A percentile compares a stretch with the other conserved stretches of the same genome.
Conservation (phyloP, 805 yeast species). For the Candida schatavii region DNA sequence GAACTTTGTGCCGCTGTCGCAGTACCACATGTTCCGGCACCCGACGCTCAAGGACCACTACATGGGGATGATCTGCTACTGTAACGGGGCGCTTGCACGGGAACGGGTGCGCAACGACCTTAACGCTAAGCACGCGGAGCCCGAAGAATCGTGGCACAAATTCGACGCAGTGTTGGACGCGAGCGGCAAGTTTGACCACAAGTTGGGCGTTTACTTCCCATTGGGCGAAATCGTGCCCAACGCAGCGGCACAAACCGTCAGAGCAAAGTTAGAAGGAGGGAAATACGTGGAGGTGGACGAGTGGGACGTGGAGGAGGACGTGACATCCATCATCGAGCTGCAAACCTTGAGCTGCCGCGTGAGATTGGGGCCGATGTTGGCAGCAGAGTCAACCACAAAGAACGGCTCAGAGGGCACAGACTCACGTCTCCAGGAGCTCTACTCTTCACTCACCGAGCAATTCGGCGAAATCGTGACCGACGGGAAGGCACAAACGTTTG, state of each 20-base stretch:
- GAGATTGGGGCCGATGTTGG: constrained; percentile 75
- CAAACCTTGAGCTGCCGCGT: constrained; percentile 84
- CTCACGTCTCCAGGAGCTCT: constrained; percentile 14
- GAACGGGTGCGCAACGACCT: constrained; percentile 68
- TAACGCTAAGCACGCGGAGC: constrained; percentile 41
- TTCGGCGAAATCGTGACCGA: constrained; percentile 49
- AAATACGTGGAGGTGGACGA: constrained; percentile 23
- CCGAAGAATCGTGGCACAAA: constrained; percentile 48
- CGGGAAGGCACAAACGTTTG: constrained; percentile 43
- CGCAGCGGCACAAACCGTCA: constrained; percentile 58
- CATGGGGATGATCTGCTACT: constrained; percentile 95
- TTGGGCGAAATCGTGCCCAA: constrained; percentile 90
- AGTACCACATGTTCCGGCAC: constrained; percentile 82
- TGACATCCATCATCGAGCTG: constrained; percentile 73
- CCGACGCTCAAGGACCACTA: constrained; percentile 74
- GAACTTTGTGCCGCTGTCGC: constrained; percentile 71
- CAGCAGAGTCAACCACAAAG: constrained; percentile 17
- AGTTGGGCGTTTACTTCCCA: constrained; percentile 81
- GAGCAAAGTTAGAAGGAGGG: constrained; percentile 41
- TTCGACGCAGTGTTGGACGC: constrained; percentile 55
- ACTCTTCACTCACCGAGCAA: constrained; percentile 20
- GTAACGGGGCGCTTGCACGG: constrained; percentile 86
- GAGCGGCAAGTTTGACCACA: constrained; percentile 33
- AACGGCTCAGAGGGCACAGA: constrained; percentile 12
- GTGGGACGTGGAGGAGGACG: constrained; percentile 59